phyloP scores from a whole-genome alignment of 257 asterid species.

The Sherardia arvensis region DNA sequence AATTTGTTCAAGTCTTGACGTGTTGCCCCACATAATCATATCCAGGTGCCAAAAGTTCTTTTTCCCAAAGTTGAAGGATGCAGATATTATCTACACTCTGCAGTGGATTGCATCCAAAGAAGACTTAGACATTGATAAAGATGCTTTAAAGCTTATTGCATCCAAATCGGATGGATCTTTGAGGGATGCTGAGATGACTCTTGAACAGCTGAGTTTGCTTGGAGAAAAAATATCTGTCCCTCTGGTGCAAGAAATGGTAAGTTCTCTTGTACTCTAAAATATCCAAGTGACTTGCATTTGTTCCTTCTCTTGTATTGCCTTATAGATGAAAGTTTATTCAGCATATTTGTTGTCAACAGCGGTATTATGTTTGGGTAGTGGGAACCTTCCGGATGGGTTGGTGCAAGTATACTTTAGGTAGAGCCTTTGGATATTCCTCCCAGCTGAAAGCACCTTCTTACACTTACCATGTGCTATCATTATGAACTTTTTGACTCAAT shows the following conservation, averaged over 20 bases:
- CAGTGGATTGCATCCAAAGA: slow-evolving; percentile 76
- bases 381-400: background rate
- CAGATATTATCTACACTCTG: slow-evolving; percentile 63
- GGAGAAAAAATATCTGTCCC: slow-evolving; percentile 71
- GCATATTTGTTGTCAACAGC: background rate
- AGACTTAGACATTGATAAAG: slow-evolving; percentile 62
- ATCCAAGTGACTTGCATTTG: background rate
- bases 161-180: slow-evolving; percentile 83
- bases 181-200: slow-evolving; percentile 94
- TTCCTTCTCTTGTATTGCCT: background rate
- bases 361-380: background rate
- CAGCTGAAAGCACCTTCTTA: background rate
- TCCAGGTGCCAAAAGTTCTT: slow-evolving; percentile 90
- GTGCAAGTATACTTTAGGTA: background rate
- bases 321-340: background rate
- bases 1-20: slow-evolving; percentile 70
- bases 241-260: slow-evolving; percentile 65
- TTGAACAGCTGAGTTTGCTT: slow-evolving; percentile 76
- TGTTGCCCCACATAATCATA: slow-evolving; percentile 67
- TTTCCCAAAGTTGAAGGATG: slow-evolving; percentile 78
- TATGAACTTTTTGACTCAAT: background rate
- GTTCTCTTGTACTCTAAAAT: slow-evolving; percentile 6
- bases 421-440: background rate
- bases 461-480: background rate
- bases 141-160: slow-evolving; percentile 81